Percentiles rank a stretch among this genome's conserved stretches.
Conservation (phyloP, 345 rosid species). For the Syzygium jambos region DNA sequence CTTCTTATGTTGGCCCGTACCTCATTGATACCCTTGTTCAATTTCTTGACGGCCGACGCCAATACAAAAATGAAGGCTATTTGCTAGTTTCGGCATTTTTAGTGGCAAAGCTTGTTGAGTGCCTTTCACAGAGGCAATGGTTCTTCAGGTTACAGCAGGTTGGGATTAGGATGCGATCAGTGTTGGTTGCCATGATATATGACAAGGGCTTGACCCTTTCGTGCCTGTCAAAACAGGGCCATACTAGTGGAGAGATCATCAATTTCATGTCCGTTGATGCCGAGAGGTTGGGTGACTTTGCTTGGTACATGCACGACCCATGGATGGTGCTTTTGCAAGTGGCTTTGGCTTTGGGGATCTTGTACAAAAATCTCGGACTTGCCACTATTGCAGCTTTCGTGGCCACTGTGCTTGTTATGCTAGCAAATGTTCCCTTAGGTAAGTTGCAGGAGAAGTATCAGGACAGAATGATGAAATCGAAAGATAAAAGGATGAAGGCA, state of each 20-base stretch:
- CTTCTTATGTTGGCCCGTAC: constrained; percentile 57
- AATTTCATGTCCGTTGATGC: constrained; percentile 71
- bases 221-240: constrained; percentile 40
- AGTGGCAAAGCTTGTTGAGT: constrained; percentile 47
- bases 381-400: constrained; percentile 47
- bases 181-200: constrained; percentile 45
- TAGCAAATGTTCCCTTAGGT: constrained; percentile 44
- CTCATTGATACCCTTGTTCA: constrained; percentile 56
- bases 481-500: constrained; percentile 57
- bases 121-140: constrained; percentile 50
- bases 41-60: constrained; percentile 39
- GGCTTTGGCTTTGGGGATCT: constrained; percentile 40
- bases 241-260: constrained; percentile 66
- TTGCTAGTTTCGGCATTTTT: constrained; percentile 44
- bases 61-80: constrained; percentile 43
- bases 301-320: constrained; percentile 52
- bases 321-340: constrained; percentile 59
- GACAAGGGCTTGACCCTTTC: constrained; percentile 59
- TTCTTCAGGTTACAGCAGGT: constrained; percentile 44
- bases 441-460: constrained; percentile 55
- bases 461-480: constrained; percentile 43
- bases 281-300: constrained; percentile 40
- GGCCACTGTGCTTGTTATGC: constrained; percentile 46
- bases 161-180: constrained; percentile 43
- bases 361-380: constrained; percentile 56